phyloP scores from a whole-genome alignment of 2,329 filamentous ascomycete genomes.

The Lojkania enalia region DNA sequence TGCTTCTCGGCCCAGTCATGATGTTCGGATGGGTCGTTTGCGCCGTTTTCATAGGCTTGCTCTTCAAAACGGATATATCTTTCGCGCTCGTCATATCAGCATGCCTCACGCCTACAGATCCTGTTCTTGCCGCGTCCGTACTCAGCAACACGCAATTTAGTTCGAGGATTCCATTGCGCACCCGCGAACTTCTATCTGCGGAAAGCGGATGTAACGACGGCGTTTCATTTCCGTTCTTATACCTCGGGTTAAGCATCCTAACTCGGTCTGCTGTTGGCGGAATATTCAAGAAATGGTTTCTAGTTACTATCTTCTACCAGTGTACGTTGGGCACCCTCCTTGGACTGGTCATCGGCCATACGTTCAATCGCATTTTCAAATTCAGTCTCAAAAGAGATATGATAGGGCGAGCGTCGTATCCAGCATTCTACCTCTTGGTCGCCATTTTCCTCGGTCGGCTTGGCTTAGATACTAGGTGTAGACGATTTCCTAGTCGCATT shows the following conservation, averaged over 20 bases:
- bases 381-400: slow-evolving; percentile 52
- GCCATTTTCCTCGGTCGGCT: slow-evolving; percentile 57
- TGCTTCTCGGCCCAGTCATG: slow-evolving; percentile 59
- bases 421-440: slow-evolving; percentile 60
- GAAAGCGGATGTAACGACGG: slow-evolving; percentile 62
- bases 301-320: slow-evolving; percentile 60
- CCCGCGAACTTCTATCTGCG: slow-evolving; percentile 57
- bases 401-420: slow-evolving; percentile 55
- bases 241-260: slow-evolving; percentile 54
- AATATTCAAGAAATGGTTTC: slow-evolving; percentile 56
- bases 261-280: slow-evolving; percentile 43
- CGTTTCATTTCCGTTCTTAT: slow-evolving; percentile 60
- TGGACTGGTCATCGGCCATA: slow-evolving; percentile 53
- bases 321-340: slow-evolving; percentile 54
- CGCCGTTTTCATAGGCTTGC: slow-evolving; percentile 49
- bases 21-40: slow-evolving; percentile 54
- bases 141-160: slow-evolving; percentile 59
- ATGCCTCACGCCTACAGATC: slow-evolving; percentile 61
- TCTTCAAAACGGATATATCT: slow-evolving; percentile 52
- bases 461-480: slow-evolving; percentile 55
- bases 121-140: slow-evolving; percentile 58
- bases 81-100: slow-evolving; percentile 57
- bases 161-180: slow-evolving; percentile 53
- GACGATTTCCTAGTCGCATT: slow-evolving; percentile 63
- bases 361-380: slow-evolving; percentile 53